Base-by-base conservation (phyloP, 1,284 basidiomycete genomes). In the Rhodotorula sp. region DNA sequence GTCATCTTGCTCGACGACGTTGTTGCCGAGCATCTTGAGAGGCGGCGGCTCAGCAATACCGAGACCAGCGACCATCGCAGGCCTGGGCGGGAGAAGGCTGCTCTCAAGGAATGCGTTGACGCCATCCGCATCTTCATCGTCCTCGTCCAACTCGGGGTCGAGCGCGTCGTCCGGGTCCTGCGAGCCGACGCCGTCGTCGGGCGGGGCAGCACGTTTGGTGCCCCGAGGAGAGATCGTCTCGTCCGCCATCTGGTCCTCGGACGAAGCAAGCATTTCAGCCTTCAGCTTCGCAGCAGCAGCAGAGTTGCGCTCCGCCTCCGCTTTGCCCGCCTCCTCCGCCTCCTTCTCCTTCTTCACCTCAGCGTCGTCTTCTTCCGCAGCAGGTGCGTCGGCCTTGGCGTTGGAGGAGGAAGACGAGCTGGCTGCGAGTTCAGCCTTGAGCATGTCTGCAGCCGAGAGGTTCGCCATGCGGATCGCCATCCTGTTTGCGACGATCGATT, bases 381-480 rank as follows among this genome's bases (percentile, higher is more conserved):
- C 66, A 0, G 39, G 47, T 22, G 52, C 46, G 5, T 56, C 56
- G 39, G 32, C 54, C 46, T 66, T 59, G 34, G 49, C 44, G 13
- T 51, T 52, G 1, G 64, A 81, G 1, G 64, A 81, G 49, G 88
- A 88, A 70, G 87, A 51, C 10, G 44, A 39, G 17, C 27, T 51
- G 39, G 32, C 47, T 9, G 64, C 86, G 74, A 99, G 82, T 81
- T 98, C 91, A 62, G 93, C 94, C 81, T 92, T 94, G 76, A 99
- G 84, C 79, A 89, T 87, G 79, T 97, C 91, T 67, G 94, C 94
- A 55, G 95, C 95, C 81, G 88, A 92, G 85, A 97, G 87, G 79
- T 99, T 98, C 22, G 94, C 95, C 86, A 96, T 89, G 67, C 94
- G 87, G 74, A 95, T 92, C 30, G 90, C 90, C 74, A 86, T 86